These are phyloP conservation scores for Penicillium aurantiogriseum DNA, from an alignment of 2,329 filamentous ascomycete genomes.

Conservation along the genomic window DNA sequence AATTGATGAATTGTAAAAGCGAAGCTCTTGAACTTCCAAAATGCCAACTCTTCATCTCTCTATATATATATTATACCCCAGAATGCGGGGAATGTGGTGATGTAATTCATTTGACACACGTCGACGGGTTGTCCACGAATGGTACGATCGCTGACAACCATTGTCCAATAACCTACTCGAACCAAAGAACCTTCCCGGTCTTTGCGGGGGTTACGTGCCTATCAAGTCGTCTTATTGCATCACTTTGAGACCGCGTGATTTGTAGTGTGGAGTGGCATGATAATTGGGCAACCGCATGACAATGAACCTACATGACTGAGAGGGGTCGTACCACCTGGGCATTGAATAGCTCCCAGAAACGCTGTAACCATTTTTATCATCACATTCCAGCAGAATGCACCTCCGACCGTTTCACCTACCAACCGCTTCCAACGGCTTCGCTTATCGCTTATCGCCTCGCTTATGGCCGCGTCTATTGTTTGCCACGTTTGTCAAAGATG, in stretches of 20 bases:
- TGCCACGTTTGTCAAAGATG: not conserved
- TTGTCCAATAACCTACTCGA: not conserved
- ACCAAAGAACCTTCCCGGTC: not conserved
- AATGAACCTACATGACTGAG: not conserved
- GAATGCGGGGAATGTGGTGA: constrained; percentile 5
- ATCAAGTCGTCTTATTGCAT: not conserved
- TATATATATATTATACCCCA: constrained; percentile 1
- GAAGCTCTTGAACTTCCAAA: not conserved
- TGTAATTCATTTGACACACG: constrained; percentile 5
- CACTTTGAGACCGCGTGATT: not conserved
- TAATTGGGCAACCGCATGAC: constrained; percentile 1
- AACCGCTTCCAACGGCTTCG: no score
- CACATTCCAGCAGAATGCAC: not conserved
- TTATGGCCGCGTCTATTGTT: not conserved
- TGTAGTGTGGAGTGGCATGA: not conserved
- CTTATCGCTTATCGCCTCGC: not conserved
- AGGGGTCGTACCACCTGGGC: not conserved
- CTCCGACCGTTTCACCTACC: no score
- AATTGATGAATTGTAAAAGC: not conserved
- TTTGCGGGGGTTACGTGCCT: not conserved
- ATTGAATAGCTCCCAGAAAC: not conserved
- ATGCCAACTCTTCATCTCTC: not conserved
- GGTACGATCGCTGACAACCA: not conserved
- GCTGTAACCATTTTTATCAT: not conserved
- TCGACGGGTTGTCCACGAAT: not conserved